phyloP scores from a whole-genome alignment of 1,284 basidiomycete genomes.

The Vanrija sp. region DNA sequence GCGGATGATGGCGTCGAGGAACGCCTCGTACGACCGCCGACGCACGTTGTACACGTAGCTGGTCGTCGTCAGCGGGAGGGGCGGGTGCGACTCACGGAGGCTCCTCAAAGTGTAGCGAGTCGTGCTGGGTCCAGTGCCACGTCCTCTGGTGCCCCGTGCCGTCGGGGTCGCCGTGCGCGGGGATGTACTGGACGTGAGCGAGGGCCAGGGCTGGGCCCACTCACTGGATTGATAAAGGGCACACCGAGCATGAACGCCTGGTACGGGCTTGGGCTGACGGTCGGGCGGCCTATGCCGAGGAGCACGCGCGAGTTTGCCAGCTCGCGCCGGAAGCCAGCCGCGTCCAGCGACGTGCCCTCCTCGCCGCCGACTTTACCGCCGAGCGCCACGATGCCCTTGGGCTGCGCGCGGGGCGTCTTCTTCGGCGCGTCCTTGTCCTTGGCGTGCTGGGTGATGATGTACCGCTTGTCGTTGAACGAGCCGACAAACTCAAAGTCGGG shows the following conservation, averaged over 20 bases:
- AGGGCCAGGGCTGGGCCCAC: neutral
- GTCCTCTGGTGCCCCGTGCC: conserved; percentile 6
- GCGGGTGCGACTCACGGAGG: conserved; percentile 13
- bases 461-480: neutral
- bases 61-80: neutral
- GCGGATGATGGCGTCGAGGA: conserved; percentile 15
- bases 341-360: neutral
- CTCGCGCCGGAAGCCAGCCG: neutral
- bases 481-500: neutral
- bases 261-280: neutral
- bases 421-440: neutral
- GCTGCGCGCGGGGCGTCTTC: neutral
- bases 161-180: conserved; percentile 10
- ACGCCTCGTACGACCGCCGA: conserved; percentile 19
- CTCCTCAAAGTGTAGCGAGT: conserved; percentile 16
- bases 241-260: neutral
- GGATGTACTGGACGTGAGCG: conserved; percentile 5
- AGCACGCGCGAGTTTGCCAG: neutral
- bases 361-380: neutral
- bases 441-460: too few relatives aligned
- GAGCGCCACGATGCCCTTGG: neutral
- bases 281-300: neutral
- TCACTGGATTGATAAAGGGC: neutral
- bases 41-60: conserved; percentile 25
- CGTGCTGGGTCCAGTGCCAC: conserved; percentile 22